Base-by-base conservation (phyloP, 805 yeast species). In the Cyberlindnera mississippiensis region DNA sequence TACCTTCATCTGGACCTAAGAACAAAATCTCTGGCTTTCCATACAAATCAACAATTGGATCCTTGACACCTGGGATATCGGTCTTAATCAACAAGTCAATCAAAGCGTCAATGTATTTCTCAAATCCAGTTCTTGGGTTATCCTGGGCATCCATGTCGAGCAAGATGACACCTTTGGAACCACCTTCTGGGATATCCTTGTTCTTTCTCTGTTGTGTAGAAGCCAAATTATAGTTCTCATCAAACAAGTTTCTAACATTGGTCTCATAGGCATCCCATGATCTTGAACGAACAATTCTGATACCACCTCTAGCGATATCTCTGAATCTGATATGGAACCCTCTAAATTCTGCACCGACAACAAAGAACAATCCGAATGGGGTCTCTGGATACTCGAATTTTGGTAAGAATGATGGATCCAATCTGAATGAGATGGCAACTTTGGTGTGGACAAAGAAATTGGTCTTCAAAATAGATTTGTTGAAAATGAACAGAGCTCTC, bases 1-100 rank as follows among this genome's bases (percentile, higher is more conserved):
- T 90, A 63, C 96, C 95, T 73, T 91, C 99, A 68, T 91, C 99
- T n/a, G 99, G 99, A 41, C 99, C 99, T 82, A 91, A 84, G 65
- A 87, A 91, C 54, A 93, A 70, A 55, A 93, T 91, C 71, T 91
- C 99, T 37, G 85, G 87, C 58, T 84, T 76, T 43, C 79, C 78
- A 62, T 87, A 82, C 43, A 86, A 71, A 62, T 91, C 98, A 39
- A 91, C 90, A 60, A 89, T 83, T 42, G 78, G 73, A 16, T 49
- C 53, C 37, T 49, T 49, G 28, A 46, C 44, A 29, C 48, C 48
- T 35, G 53, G 53, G 14, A 41, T 49, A 52, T 87, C 96, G 71
- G 56, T 85, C 95, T 68, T 87, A 82, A 44, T 80, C 70, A 57
- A 72, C 51, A 91, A 72, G 63, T 91, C 99, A 52, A 91, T 77